Conservation (phyloP, 345 rosid species). For the Durio zibethinus region DNA sequence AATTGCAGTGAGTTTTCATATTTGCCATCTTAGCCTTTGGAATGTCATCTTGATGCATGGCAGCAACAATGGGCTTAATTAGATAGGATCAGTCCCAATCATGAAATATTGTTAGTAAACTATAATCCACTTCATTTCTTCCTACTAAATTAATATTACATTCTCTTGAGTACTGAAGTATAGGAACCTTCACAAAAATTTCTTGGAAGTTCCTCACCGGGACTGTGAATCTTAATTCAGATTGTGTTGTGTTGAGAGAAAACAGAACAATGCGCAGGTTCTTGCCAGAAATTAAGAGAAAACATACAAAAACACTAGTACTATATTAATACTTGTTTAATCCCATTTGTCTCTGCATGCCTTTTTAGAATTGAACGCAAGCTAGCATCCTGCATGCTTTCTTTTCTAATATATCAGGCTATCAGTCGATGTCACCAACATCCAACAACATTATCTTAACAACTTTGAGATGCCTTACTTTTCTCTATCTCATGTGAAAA, state of each 20-base stretch:
- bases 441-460: slow-evolving; percentile 18
- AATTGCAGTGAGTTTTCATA: background rate
- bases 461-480: background rate
- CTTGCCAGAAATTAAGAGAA: background rate
- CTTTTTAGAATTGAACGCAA: slow-evolving; percentile 5
- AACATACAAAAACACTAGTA: background rate
- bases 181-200: slow-evolving; percentile 16
- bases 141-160: background rate
- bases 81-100: background rate
- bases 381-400: slow-evolving; percentile 38
- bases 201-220: slow-evolving; percentile 3
- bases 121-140: background rate
- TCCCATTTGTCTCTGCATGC: slow-evolving; percentile 9
- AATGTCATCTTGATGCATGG: background rate
- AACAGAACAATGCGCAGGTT: background rate
- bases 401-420: no score
- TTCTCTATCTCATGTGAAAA: slow-evolving; percentile 18
- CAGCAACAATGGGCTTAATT: no score
- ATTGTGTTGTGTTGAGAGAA: background rate
- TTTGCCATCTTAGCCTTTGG: background rate
- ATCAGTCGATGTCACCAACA: slow-evolving; percentile 16
- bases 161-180: background rate
- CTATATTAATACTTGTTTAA: background rate
- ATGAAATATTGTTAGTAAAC: background rate
- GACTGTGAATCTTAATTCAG: background rate